phyloP scores from a whole-genome alignment of 108 stramenopile genomes.

The Thalassiosira profunda region DNA sequence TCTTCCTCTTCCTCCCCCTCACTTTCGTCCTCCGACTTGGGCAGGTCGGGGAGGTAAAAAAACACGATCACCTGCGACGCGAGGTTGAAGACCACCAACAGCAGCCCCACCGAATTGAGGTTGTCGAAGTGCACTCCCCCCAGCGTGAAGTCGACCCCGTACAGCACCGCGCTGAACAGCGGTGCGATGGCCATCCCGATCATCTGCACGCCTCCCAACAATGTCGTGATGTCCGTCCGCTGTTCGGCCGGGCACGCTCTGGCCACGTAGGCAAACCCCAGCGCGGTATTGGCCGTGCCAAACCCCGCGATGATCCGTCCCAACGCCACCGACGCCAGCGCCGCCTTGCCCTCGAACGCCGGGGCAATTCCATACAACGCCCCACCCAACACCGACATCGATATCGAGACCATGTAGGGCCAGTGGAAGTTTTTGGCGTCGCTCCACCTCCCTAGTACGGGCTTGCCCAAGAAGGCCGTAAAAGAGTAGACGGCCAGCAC shows the following conservation, averaged over 20 bases:
- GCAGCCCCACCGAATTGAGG: conserved; percentile 74
- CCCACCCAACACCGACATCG: conserved; percentile 54
- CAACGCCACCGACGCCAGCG: conserved; percentile 52
- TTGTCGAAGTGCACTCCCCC: conserved; percentile 47
- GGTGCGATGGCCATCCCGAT: conserved; percentile 79
- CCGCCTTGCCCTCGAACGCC: conserved; percentile 15
- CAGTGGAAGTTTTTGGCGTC: conserved; percentile 53
- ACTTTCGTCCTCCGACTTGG: conserved; percentile 6
- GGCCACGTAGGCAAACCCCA: conserved; percentile 77
- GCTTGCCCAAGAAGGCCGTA: conserved; percentile 71
- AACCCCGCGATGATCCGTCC: conserved; percentile 68
- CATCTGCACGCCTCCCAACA: conserved; percentile 63
- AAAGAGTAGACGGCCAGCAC: conserved; percentile 61
- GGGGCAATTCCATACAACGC: conserved; percentile 64
- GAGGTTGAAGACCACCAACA: conserved; percentile 56
- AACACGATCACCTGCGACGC: conserved; percentile 37
- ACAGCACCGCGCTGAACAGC: conserved; percentile 55
- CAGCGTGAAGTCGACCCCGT: conserved; percentile 37
- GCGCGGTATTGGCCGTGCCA: conserved; percentile 65
- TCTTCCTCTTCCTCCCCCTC: conserved; percentile 12
- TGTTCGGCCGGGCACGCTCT: conserved; percentile 51
- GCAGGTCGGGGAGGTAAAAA: conserved; percentile 67
- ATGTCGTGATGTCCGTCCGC: conserved; percentile 51
- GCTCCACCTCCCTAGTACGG: conserved; percentile 69
- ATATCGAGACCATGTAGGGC: conserved; percentile 57